These are phyloP conservation scores for Entomortierella parvispora DNA, from an alignment of 192 early-diverging fungal species.

Conservation along the genomic window DNA sequence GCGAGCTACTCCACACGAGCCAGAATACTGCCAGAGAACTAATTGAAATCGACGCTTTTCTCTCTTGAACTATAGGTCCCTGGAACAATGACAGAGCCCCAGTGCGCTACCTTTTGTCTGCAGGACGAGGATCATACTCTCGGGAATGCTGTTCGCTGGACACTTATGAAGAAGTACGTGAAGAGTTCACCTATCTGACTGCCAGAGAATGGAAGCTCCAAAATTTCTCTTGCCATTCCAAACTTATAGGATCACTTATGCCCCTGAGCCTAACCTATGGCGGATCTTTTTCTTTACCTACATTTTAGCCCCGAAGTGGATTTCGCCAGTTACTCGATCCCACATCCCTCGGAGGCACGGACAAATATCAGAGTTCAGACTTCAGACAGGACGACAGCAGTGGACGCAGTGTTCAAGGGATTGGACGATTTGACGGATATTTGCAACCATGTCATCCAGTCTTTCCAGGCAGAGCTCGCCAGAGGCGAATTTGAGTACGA, in stretches of 20 bases:
- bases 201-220: neutral
- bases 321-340: slow-evolving; percentile 96
- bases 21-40: too few relatives aligned
- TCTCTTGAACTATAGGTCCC: slow-evolving; percentile 47
- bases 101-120: slow-evolving; percentile 87
- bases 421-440: slow-evolving; percentile 83
- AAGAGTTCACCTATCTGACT: too few relatives aligned
- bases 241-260: too few relatives aligned
- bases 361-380: slow-evolving; percentile 96
- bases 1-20: too few relatives aligned
- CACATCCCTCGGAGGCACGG: slow-evolving; percentile 95
- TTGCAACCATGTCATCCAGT: slow-evolving; percentile 71
- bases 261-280: too few relatives aligned
- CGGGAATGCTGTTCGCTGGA: slow-evolving; percentile 92
- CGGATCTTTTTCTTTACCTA: too few relatives aligned
- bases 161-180: slow-evolving; percentile 95
- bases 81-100: slow-evolving; percentile 73
- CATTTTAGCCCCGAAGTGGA: slow-evolving; percentile 85
- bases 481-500: slow-evolving; percentile 68
- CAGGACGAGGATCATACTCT: slow-evolving; percentile 97
- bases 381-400: slow-evolving; percentile 78
- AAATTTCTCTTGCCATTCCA: neutral
- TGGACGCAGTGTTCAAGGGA: slow-evolving; percentile 88
- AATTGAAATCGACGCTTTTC: too few relatives aligned
- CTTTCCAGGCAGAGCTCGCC: slow-evolving; percentile 68